Conservation (phyloP, 805 yeast species). For the Nakazawaea ishiwadae region DNA sequence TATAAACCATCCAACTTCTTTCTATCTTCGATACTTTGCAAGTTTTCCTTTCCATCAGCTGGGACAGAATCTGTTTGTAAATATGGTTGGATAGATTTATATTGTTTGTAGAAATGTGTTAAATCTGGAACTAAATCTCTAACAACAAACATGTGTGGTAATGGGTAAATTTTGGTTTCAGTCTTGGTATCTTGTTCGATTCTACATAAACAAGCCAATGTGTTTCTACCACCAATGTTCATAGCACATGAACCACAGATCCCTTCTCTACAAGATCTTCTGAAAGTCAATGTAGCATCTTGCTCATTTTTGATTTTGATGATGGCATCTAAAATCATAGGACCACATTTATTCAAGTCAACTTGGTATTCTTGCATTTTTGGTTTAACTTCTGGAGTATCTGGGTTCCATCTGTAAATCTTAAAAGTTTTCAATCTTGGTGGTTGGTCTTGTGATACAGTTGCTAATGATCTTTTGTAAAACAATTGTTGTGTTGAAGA, state of each 20-base stretch:
- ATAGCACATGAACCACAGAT: constrained; percentile 99
- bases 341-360: constrained; percentile 90
- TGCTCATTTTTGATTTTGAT: constrained; percentile 94
- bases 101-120: constrained; percentile 96
- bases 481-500: not conserved
- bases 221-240: constrained; percentile 98
- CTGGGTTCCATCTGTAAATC: constrained; percentile 98
- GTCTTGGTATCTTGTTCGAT: constrained; percentile 76
- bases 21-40: constrained; percentile 89
- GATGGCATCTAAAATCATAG: constrained; percentile 95
- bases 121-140: constrained; percentile 97
- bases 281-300: constrained; percentile 90
- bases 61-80: constrained; percentile 80
- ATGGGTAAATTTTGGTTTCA: constrained; percentile 86
- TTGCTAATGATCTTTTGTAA: constrained; percentile 30
- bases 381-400: constrained; percentile 90
- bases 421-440: constrained; percentile 78
- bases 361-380: constrained; percentile 75
- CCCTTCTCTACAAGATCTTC: constrained; percentile 99
- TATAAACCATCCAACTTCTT: constrained; percentile 94
- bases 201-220: constrained; percentile 93
- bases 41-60: constrained; percentile 86
- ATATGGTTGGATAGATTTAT: constrained; percentile 96
- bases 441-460: constrained; percentile 40
- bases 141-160: constrained; percentile 97